Evolutionary conservation across 1,284 basidiomycete genomes (phyloP), one percentile per base, ranked within the genome.

Genomic region (Heterobasidion parviporum): DNA sequence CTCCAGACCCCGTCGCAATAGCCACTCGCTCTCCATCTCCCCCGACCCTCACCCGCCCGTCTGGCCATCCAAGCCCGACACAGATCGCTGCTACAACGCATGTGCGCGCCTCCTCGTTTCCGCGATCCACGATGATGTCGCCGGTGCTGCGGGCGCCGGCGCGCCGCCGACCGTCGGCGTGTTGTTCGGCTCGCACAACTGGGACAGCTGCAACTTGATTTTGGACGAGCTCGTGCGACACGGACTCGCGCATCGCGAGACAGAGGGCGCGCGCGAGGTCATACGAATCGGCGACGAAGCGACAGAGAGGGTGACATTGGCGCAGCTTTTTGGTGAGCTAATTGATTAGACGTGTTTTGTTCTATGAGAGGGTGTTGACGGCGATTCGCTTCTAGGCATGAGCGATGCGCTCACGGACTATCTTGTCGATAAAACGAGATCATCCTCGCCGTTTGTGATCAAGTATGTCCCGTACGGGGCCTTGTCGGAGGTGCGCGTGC

Each of bases 101-200:
- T 92, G 89, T 60, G 81, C 83, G 15, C 68, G 72, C 15, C 61
- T 83, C 32, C 74, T 96, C 33, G 68, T 94, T 14, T 71, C 73
- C n/a, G 76, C 79, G 1, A 74, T 95, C 44, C 71, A 74, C 8
- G 70, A 69, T 43, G 78, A 82, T 57, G 64, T 80, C 46, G 59
- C 55, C 8, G 55, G 49, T 6, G 48, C 8, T 14, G 26, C 34
- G n/a, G 14, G 34, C 20, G 32, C 26, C 5, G 26, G n/a, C n/a
- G 3, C 38, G 38, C 12, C n/a, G 38, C 79, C 81, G 4, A 72
- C 72, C 6, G 70, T 94, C 10, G 86, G 81, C 1, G 82, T 92
- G 41, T 71, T 94, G 2, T 94, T 95, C 62, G 94, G 89, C 1
- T 92, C 93, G 26, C 94, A 96, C 65, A 96, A 96, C 66, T 80